phyloP scores from a whole-genome alignment of 2,329 filamentous ascomycete species.

The Neofusicoccum sp. region DNA sequence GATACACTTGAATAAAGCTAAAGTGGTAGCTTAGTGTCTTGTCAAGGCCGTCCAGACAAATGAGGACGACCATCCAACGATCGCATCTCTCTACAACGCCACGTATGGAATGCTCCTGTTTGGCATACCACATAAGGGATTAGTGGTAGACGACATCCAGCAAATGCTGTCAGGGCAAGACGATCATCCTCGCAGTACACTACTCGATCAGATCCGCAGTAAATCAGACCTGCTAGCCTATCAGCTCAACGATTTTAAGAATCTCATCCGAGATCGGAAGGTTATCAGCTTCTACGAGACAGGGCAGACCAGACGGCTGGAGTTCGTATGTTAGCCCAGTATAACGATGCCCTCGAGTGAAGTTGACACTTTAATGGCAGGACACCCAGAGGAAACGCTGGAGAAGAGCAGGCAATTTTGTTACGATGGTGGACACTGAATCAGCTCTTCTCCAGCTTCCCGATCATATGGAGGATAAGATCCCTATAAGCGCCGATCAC shows the following conservation, averaged over 20 bases:
- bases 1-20: too few relatives aligned
- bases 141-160: neutral
- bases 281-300: constrained; percentile 36
- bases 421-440: neutral
- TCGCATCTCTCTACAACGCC: neutral
- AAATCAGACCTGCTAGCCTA: constrained; percentile 16
- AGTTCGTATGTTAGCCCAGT: constrained; percentile 25
- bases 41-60: neutral
- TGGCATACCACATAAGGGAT: neutral
- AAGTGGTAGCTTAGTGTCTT: neutral
- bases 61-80: neutral
- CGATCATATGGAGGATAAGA: constrained; percentile 27
- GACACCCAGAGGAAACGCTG: neutral
- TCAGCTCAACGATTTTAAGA: constrained; percentile 32
- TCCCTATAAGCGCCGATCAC: constrained; percentile 29
- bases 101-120: neutral
- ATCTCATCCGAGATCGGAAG: constrained; percentile 32
- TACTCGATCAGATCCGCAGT: neutral
- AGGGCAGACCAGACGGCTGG: constrained; percentile 28
- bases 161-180: neutral
- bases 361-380: too few relatives aligned
- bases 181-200: neutral
- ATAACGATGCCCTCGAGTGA: too few relatives aligned
- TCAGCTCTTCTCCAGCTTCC: constrained; percentile 22
- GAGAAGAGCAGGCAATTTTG: neutral